phyloP scores from a whole-genome alignment of 2,329 filamentous ascomycete genomes.

The Fusarium odoratissimum region DNA sequence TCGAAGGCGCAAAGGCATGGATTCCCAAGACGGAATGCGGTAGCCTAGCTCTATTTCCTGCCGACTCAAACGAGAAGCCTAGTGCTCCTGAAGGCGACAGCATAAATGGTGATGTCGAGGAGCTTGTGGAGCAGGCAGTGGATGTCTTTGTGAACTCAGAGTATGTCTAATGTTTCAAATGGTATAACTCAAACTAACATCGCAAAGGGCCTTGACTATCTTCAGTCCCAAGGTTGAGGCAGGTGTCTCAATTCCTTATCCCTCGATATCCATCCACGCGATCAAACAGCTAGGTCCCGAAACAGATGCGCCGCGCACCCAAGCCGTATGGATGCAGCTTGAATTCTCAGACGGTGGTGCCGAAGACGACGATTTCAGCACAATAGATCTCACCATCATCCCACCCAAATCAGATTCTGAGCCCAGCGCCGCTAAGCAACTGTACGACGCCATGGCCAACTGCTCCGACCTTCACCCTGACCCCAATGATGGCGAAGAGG shows the following conservation, averaged over 20 bases:
- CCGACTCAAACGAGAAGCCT: slow-evolving; percentile 50
- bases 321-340: slow-evolving; percentile 75
- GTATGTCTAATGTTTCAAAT: slow-evolving; percentile 51
- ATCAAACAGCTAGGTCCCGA: slow-evolving; percentile 68
- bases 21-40: slow-evolving; percentile 66
- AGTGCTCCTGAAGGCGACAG: slow-evolving; percentile 39
- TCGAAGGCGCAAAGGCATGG: slow-evolving; percentile 66
- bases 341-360: slow-evolving; percentile 69
- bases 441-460: slow-evolving; percentile 77
- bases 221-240: slow-evolving; percentile 68
- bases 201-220: slow-evolving; percentile 63
- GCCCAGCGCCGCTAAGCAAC: slow-evolving; percentile 49
- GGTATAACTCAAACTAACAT: slow-evolving; percentile 1
- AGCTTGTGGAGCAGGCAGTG: slow-evolving; percentile 59
- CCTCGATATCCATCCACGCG: slow-evolving; percentile 79
- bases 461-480: slow-evolving; percentile 84
- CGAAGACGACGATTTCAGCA: slow-evolving; percentile 72
- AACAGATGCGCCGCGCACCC: slow-evolving; percentile 52
- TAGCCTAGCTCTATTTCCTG: slow-evolving; percentile 65
- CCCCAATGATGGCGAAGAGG: slow-evolving; percentile 68
- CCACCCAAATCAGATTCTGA: slow-evolving; percentile 54
- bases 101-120: slow-evolving; percentile 49
- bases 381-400: slow-evolving; percentile 75
- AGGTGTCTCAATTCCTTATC: slow-evolving; percentile 79
- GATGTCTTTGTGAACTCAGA: slow-evolving; percentile 70